Evolutionary conservation across 495 filamentous ascomycete species (phyloP).

Genomic region (Neurospora sp.): DNA sequence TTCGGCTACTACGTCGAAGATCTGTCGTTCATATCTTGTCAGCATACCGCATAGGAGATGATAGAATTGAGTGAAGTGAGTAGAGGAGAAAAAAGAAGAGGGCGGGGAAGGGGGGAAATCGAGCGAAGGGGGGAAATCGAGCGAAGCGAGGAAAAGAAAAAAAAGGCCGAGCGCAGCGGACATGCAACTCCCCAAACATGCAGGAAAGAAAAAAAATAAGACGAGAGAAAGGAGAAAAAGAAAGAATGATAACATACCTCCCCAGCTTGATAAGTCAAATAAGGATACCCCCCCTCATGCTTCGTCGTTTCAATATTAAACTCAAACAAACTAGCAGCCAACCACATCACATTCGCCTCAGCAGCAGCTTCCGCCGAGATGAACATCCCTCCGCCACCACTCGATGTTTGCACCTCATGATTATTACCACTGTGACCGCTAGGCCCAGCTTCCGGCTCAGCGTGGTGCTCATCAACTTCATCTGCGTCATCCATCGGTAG

Average conservation of each 20-base stretch:
- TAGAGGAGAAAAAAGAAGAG: too few species aligned
- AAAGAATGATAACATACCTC: conserved; percentile 45
- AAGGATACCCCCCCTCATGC: conserved; percentile 88
- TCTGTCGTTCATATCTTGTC: too few species aligned
- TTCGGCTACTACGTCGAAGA: conserved; percentile 84
- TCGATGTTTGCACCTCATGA: neutral
- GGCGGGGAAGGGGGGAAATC: too few species aligned
- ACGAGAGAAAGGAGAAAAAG: too few species aligned
- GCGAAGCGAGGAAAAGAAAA: too few species aligned
- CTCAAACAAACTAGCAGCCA: conserved; percentile 88
- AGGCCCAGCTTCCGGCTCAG: neutral
- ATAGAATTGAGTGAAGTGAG: too few species aligned
- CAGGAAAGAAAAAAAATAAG: neutral
- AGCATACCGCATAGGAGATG: too few species aligned
- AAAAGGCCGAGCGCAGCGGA: conserved; percentile 23
- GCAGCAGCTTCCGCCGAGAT: neutral
- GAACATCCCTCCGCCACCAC: neutral
- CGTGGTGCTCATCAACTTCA: neutral
- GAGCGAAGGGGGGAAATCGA: too few species aligned
- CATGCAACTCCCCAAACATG: conserved; percentile 84
- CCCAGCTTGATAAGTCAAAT: conserved; percentile 87
- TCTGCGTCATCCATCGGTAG: conserved; percentile 65
- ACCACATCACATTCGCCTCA: conserved; percentile 51
- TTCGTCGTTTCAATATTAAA: conserved; percentile 93
- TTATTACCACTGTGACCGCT: neutral